These are phyloP conservation scores for Phaffia tasmanica DNA, from an alignment of 768 basidiomycete genomes.

Conservation along the genomic window DNA sequence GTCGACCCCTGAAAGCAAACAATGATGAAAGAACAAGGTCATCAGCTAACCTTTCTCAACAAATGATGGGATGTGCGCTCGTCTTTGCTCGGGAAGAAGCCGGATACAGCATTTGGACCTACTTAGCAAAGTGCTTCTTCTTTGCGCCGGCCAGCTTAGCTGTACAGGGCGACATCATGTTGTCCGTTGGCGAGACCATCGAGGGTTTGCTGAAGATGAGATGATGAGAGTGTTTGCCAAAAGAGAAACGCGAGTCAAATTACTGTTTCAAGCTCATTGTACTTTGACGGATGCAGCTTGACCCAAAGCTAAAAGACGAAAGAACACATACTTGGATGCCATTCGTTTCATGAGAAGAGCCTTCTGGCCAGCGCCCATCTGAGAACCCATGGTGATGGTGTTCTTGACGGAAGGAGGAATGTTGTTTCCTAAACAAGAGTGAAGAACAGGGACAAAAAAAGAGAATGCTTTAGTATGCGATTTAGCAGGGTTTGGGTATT, in stretches of 20 bases:
- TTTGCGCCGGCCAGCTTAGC: slow-evolving; percentile 81
- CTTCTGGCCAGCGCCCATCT: slow-evolving; percentile 58
- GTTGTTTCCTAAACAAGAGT: slow-evolving; percentile 7
- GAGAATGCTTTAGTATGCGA: slow-evolving; percentile 32
- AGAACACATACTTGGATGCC: slow-evolving; percentile 59
- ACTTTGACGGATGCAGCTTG: not conserved
- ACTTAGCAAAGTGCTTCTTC: slow-evolving; percentile 92
- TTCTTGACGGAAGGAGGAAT: slow-evolving; percentile 12
- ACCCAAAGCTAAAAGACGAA: slow-evolving; percentile 20
- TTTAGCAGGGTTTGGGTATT: not conserved
- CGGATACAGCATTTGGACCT: slow-evolving; percentile 32
- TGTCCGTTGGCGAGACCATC: slow-evolving; percentile 87
- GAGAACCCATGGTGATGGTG: slow-evolving; percentile 12
- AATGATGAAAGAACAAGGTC: too few species aligned
- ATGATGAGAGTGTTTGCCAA: not conserved
- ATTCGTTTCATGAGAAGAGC: slow-evolving; percentile 87
- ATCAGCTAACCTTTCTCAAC: too few species aligned
- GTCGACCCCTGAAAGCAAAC: slow-evolving; percentile 30
- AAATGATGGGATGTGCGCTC: too few species aligned
- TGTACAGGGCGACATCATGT: slow-evolving; percentile 82
- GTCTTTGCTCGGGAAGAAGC: not conserved
- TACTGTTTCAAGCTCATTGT: not conserved
- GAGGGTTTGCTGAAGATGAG: slow-evolving; percentile 57
- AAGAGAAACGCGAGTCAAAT: not conserved
- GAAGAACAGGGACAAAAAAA: slow-evolving; percentile 30